phyloP scores from a whole-genome alignment of 2,329 filamentous ascomycete genomes.

The Xylariaceae sp. region DNA sequence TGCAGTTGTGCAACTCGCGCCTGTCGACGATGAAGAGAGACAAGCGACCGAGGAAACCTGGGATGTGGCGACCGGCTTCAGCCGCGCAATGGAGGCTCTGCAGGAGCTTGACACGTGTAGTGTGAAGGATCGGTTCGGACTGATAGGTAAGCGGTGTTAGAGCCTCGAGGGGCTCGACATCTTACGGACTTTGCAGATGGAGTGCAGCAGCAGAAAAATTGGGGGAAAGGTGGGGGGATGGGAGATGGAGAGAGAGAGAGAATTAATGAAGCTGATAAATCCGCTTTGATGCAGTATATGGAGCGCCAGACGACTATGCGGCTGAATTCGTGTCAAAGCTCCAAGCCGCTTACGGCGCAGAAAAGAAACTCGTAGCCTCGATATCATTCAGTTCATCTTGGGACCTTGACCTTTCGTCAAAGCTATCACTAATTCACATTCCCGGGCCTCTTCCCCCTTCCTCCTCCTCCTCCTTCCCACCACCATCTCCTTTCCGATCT shows the following conservation, averaged over 20 bases:
- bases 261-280: too few relatives aligned
- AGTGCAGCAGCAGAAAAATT: too few relatives aligned
- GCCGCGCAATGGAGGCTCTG: slow-evolving; percentile 17
- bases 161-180: too few relatives aligned
- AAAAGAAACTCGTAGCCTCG: slow-evolving; percentile 26
- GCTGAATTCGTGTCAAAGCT: slow-evolving; percentile 12
- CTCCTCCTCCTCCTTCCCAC: background rate
- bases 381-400: slow-evolving; percentile 29
- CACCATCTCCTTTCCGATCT: background rate
- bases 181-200: too few relatives aligned
- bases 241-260: too few relatives aligned
- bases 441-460: slow-evolving; percentile 13
- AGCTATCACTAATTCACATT: slow-evolving; percentile 28
- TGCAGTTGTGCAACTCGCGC: slow-evolving; percentile 50
- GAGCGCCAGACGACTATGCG: slow-evolving; percentile 20
- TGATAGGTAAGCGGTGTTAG: slow-evolving; percentile 30
- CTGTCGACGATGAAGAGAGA: slow-evolving; percentile 17
- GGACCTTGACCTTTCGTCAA: slow-evolving; percentile 19
- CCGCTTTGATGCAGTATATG: too few relatives aligned
- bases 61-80: slow-evolving; percentile 7
- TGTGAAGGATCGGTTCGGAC: slow-evolving; percentile 34
- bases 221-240: too few relatives aligned
- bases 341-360: slow-evolving; percentile 15
- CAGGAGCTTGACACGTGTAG: slow-evolving; percentile 28
- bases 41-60: slow-evolving; percentile 1